Conservation (phyloP, 768 basidiomycete genomes). For the Cystofilobasidium ferigula region DNA sequence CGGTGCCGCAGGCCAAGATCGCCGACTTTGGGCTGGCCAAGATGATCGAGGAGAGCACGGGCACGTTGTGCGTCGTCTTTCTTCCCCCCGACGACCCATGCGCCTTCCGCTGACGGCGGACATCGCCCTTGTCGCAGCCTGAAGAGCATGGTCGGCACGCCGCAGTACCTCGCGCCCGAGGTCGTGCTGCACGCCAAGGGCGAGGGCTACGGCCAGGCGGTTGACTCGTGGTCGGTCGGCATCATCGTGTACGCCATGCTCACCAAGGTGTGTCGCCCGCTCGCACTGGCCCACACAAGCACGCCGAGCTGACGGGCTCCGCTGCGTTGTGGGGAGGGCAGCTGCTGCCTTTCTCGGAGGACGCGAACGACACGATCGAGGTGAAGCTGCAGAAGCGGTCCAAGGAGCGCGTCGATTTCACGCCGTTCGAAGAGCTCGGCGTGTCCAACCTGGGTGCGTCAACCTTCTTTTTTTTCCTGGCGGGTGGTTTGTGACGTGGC, state of each 20-base stretch:
- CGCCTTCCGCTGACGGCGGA: neutral
- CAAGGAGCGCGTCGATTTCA: slow-evolving; percentile 53
- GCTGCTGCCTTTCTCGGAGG: slow-evolving; percentile 67
- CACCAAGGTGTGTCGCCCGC: slow-evolving; percentile 46
- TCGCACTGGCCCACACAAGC: neutral
- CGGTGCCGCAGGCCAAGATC: slow-evolving; percentile 69
- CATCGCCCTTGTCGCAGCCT: slow-evolving; percentile 25
- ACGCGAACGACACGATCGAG: slow-evolving; percentile 51
- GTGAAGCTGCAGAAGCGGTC: slow-evolving; percentile 44
- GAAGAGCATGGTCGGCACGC: slow-evolving; percentile 92
- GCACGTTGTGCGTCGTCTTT: slow-evolving; percentile 50
- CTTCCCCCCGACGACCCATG: neutral
- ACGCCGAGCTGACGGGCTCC: neutral
- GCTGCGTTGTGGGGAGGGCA: slow-evolving; percentile 40
- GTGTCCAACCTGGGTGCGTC: slow-evolving; percentile 47
- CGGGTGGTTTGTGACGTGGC: neutral
- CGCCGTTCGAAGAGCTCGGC: slow-evolving; percentile 39
- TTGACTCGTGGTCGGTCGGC: slow-evolving; percentile 94
- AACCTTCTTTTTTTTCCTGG: neutral
- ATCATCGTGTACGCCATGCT: slow-evolving; percentile 67
- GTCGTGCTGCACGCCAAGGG: slow-evolving; percentile 62
- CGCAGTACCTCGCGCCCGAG: slow-evolving; percentile 52
- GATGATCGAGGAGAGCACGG: slow-evolving; percentile 69
- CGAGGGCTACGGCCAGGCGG: slow-evolving; percentile 68
- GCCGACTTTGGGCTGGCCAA: slow-evolving; percentile 97